A percentile compares a stretch with the other conserved stretches of the same genome.
Conservation (phyloP, 2,329 filamentous ascomycete genomes). For the Nakataea oryzae region DNA sequence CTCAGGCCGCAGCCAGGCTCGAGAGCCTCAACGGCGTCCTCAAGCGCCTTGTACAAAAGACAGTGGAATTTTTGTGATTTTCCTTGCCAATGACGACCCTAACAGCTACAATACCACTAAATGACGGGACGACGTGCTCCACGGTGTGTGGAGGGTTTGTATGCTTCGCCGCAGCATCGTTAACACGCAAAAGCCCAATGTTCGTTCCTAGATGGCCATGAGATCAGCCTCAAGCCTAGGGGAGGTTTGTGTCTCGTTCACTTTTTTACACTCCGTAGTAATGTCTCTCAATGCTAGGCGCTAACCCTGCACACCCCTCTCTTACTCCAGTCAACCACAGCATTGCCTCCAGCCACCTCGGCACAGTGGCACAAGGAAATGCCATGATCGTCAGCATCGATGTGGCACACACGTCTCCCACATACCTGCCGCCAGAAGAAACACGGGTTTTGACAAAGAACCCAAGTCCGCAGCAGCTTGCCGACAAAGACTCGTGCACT, state of each 20-base stretch:
- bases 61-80: slow-evolving; percentile 36
- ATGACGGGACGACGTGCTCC: slow-evolving; percentile 51
- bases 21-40: background rate
- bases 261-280: too few species aligned
- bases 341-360: background rate
- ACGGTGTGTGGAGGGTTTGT: slow-evolving; percentile 61
- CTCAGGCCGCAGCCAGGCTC: too few species aligned
- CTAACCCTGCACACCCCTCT: background rate
- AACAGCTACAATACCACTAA: slow-evolving; percentile 57
- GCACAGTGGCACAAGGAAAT: slow-evolving; percentile 36
- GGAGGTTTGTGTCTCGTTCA: slow-evolving; percentile 27
- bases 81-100: slow-evolving; percentile 39
- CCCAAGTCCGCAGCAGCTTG: too few species aligned
- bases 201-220: slow-evolving; percentile 56
- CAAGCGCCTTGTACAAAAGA: background rate
- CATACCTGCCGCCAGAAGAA: too few species aligned
- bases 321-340: slow-evolving; percentile 47
- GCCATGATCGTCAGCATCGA: slow-evolving; percentile 87
- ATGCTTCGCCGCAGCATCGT: slow-evolving; percentile 32
- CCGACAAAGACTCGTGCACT: too few species aligned
- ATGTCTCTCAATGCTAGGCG: too few species aligned
- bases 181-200: slow-evolving; percentile 29
- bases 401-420: slow-evolving; percentile 70
- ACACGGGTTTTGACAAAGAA: too few species aligned
- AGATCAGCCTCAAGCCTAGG: slow-evolving; percentile 73